Percentiles rank a stretch among this genome's conserved stretches.
These are phyloP conservation scores for Podospora sp. DNA, from an alignment of 495 filamentous ascomycete species.

Conservation along the genomic window DNA sequence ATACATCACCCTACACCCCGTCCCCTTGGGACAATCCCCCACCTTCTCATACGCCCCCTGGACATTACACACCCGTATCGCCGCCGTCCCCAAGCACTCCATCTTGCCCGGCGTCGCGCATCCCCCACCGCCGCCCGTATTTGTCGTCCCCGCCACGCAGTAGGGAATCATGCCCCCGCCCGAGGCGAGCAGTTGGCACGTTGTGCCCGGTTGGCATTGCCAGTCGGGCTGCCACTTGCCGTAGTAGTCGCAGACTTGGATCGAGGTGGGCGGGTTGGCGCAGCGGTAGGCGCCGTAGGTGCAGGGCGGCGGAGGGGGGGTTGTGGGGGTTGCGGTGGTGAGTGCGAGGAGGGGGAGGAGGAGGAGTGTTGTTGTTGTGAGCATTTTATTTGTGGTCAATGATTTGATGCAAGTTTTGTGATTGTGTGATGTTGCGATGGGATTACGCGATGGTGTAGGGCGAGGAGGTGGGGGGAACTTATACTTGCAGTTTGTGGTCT, in stretches of 20 bases:
- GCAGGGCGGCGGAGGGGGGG: slow-evolving; percentile 4
- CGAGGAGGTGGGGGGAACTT: background rate
- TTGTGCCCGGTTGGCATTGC: background rate
- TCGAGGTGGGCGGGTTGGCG: slow-evolving; percentile 7
- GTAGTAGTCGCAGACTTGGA: slow-evolving; percentile 11
- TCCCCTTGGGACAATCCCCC: slow-evolving; percentile 3
- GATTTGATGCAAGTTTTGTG: too few relatives aligned
- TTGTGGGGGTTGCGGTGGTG: background rate
- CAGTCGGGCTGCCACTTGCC: slow-evolving; percentile 11
- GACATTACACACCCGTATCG: slow-evolving; percentile 9
- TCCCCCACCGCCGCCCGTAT: background rate
- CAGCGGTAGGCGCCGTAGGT: slow-evolving; percentile 14
- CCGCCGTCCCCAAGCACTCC: slow-evolving; percentile 5
- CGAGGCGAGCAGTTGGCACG: background rate
- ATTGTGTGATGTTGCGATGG: background rate
- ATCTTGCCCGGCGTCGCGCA: slow-evolving; percentile 14
- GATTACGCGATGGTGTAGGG: background rate
- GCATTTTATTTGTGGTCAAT: background rate
- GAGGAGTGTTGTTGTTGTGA: background rate
- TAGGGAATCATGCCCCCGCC: slow-evolving; percentile 7
- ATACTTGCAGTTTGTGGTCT: background rate
- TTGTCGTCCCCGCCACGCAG: background rate
- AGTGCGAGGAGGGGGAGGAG: background rate
- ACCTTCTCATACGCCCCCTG: slow-evolving; percentile 9
- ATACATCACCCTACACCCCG: background rate